These are phyloP conservation scores for Wallacemonas rigidus DNA, from an alignment of 208 protist species.

Conservation along the genomic window DNA sequence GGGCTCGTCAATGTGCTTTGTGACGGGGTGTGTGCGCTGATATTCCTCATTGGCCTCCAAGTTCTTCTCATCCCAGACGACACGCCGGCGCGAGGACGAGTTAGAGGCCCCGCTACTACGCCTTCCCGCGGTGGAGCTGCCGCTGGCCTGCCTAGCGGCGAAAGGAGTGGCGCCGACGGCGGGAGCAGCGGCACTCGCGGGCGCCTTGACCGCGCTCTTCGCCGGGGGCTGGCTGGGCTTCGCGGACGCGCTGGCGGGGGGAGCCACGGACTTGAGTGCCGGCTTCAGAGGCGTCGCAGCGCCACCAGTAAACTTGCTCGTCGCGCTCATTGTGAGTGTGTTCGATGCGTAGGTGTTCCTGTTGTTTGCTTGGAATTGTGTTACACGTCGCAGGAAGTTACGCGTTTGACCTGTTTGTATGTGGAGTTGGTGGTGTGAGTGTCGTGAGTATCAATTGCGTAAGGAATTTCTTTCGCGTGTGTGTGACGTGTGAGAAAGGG, in stretches of 20 bases:
- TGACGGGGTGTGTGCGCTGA: slow-evolving; percentile 79
- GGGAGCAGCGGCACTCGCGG: neutral
- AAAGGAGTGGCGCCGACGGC: neutral
- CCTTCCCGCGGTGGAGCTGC: neutral
- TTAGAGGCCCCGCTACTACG: slow-evolving; percentile 1
- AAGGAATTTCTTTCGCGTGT: too few relatives aligned
- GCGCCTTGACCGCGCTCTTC: neutral
- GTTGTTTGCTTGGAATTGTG: too few relatives aligned
- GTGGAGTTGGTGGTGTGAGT: too few relatives aligned
- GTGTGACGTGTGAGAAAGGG: too few relatives aligned
- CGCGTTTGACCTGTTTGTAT: too few relatives aligned
- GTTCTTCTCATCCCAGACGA: slow-evolving; percentile 87
- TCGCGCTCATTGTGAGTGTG: neutral
- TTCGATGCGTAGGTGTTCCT: too few relatives aligned
- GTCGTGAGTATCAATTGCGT: too few relatives aligned
- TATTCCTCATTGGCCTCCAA: slow-evolving; percentile 83
- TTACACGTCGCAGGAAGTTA: too few relatives aligned
- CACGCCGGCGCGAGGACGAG: slow-evolving; percentile 15
- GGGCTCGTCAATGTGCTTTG: slow-evolving; percentile 85
- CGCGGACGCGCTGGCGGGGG: neutral
- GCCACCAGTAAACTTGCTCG: too few relatives aligned
- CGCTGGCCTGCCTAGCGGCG: neutral
- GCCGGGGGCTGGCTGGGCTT: neutral
- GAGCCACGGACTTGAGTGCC: neutral
- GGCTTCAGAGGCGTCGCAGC: too few relatives aligned